A percentile compares a stretch with the other conserved stretches of the same genome.
Conservation (phyloP, 2,329 filamentous ascomycete species). For the Trichophyton schoenleinii region DNA sequence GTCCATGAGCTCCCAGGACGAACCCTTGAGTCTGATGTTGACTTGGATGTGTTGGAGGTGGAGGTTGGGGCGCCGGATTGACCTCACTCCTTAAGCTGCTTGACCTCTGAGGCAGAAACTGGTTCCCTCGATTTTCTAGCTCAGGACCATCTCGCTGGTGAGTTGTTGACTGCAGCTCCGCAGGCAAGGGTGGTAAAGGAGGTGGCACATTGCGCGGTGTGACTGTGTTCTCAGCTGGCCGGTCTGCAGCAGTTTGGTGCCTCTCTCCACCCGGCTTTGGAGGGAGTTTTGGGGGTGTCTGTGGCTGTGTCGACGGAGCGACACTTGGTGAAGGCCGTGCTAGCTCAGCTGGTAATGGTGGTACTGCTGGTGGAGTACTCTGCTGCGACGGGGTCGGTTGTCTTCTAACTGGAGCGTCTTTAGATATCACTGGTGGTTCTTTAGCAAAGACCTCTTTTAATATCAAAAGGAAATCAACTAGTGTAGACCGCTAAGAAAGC, state of each 20-base stretch:
- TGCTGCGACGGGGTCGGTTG: conserved; percentile 41
- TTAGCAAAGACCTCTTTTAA: conserved; percentile 82
- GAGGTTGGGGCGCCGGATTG: background rate
- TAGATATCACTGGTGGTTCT: conserved; percentile 80
- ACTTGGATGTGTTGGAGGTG: background rate
- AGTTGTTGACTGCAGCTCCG: conserved; percentile 10
- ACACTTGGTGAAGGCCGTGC: conserved; percentile 28
- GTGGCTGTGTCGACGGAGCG: conserved; percentile 43
- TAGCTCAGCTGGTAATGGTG: conserved; percentile 57
- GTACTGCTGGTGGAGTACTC: conserved; percentile 51
- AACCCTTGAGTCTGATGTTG: background rate
- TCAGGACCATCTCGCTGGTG: background rate
- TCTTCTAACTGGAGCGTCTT: conserved; percentile 32
- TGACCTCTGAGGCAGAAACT: conserved; percentile 21
- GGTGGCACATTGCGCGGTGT: conserved; percentile 14
- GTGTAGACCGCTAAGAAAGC: conserved; percentile 55
- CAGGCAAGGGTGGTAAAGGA: conserved; percentile 28
- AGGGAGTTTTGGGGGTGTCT: conserved; percentile 24
- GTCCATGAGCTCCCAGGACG: background rate
- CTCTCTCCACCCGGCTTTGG: conserved; percentile 23
- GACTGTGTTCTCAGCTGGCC: conserved; percentile 11
- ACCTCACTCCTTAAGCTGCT: conserved; percentile 15
- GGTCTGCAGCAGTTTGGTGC: conserved; percentile 13
- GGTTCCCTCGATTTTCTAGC: conserved; percentile 5
- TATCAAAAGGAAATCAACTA: conserved; percentile 70